Evolutionary conservation across 176 grass and related monocot species (phyloP), one percentile per base, ranked within the genome.

Genomic region (Oryza meridionalis): DNA sequence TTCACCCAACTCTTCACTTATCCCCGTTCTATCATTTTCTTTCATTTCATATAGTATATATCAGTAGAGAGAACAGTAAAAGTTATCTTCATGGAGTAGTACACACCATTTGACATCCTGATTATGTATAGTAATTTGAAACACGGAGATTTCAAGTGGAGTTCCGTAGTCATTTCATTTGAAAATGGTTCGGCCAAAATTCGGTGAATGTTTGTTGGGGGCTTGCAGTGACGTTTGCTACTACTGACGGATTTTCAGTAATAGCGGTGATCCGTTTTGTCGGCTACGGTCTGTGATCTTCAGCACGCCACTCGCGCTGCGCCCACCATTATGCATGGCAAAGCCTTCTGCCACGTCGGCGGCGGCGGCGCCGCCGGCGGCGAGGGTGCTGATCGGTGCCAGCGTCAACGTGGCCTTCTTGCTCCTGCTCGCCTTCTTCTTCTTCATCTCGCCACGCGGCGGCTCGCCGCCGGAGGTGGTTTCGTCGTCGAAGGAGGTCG

Each of bases 401-500:
- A 63, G 63, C 67, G 46, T 84, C 45, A 71, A 69, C 35, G 50
- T 66, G 40, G 29, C 81, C 81, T 83, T 82, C 75, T 27, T 86
- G 58, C 37, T 92, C n/a, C 77, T 92, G 16, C 12, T 81, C 65
- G 13, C 38, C 15, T 61, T 70, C 38, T 50, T 43, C 75, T 40
- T 13, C 78, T 7, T 88, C 78, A 1, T 49, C 65, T 37, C 69
- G 37, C 55, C 58, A n/a, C n/a, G 46, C 46, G 13, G 46, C 1
- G 46, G 40, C 21, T 17, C 69, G 44, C 31, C 45, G 77, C n/a
- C 47, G 24, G 15, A 15, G 46, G 46, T 15, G 46, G 45, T 47
- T 3, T 47, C 38, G 45, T 47, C 38, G 19, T 32, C 33, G 24
- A 68, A 77, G 67, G 26, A 86, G 32, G 26, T 32, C 6, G 65